phyloP scores from a whole-genome alignment of 345 rosid species.

The Murraya koenigii region DNA sequence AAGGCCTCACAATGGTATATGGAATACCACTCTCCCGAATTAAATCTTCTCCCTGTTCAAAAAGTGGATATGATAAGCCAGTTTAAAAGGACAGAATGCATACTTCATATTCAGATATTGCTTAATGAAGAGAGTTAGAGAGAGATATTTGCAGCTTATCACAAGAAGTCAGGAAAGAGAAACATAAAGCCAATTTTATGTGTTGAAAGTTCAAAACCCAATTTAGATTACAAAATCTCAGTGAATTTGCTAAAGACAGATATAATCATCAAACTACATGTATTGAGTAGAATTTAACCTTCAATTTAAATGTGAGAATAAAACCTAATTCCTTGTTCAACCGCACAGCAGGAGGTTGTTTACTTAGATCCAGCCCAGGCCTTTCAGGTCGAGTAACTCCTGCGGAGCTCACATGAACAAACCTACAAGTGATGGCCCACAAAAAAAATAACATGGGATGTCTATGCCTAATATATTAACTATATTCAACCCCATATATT shows the following conservation, averaged over 20 bases:
- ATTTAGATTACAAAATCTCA: background rate
- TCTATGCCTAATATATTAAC: background rate
- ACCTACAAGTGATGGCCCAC: conserved; percentile 41
- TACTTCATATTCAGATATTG: conserved; percentile 1
- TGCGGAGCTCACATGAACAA: conserved; percentile 91
- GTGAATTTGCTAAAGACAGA: background rate
- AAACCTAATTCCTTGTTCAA: conserved; percentile 91
- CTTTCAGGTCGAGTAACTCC: conserved; percentile 95
- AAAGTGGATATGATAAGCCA: background rate
- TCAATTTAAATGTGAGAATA: conserved; percentile 83
- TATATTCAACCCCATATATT: background rate
- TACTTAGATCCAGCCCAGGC: conserved; percentile 89
- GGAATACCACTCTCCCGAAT: conserved; percentile 89
- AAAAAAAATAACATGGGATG: background rate
- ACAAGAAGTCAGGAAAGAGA: background rate
- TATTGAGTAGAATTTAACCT: conserved; percentile 39
- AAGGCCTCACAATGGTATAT: conserved; percentile 80
- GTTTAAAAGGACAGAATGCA: background rate
- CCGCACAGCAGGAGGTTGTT: conserved; percentile 96
- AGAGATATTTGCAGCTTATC: background rate
- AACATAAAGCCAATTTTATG: background rate
- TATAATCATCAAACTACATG: background rate
- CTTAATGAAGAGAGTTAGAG: background rate
- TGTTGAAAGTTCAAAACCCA: background rate
- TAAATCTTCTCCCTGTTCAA: conserved; percentile 75